These are phyloP conservation scores for Alternaria burnsii DNA, from an alignment of 2,329 filamentous ascomycete species.

Conservation along the genomic window DNA sequence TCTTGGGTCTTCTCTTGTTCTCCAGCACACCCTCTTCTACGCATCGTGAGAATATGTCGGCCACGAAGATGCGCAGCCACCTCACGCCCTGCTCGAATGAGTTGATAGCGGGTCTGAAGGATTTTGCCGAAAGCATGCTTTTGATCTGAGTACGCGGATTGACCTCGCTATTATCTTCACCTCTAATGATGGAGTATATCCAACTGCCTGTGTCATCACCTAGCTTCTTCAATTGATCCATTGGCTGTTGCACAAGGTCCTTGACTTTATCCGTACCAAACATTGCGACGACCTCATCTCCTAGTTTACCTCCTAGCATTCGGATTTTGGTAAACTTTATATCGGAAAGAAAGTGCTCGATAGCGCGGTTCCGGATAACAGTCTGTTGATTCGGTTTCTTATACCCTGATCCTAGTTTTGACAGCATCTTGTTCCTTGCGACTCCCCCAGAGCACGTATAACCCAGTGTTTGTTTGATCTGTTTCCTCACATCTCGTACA, in stretches of 20 bases:
- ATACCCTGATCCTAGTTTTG: slow-evolving; percentile 89
- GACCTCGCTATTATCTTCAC: slow-evolving; percentile 86
- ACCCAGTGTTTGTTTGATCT: slow-evolving; percentile 73
- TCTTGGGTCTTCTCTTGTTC: slow-evolving; percentile 84
- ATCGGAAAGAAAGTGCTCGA: slow-evolving; percentile 77
- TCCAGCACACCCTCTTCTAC: slow-evolving; percentile 91
- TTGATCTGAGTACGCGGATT: slow-evolving; percentile 93
- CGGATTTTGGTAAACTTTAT: slow-evolving; percentile 97
- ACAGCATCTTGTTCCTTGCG: slow-evolving; percentile 91
- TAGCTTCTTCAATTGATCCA: slow-evolving; percentile 79
- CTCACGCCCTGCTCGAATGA: slow-evolving; percentile 77
- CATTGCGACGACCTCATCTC: slow-evolving; percentile 80
- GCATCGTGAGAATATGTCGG: slow-evolving; percentile 88
- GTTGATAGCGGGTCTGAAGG: slow-evolving; percentile 85
- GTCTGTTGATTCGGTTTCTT: slow-evolving; percentile 96
- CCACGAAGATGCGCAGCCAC: slow-evolving; percentile 91
- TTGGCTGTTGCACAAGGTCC: slow-evolving; percentile 74
- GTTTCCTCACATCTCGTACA: slow-evolving; percentile 75
- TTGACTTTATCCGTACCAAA: slow-evolving; percentile 83
- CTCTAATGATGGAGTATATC: slow-evolving; percentile 85
- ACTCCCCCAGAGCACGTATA: slow-evolving; percentile 95
- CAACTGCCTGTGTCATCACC: slow-evolving; percentile 86
- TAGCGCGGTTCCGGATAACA: slow-evolving; percentile 85
- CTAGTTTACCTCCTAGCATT: slow-evolving; percentile 93
- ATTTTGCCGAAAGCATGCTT: slow-evolving; percentile 96